Base-by-base conservation (phyloP, 2,329 filamentous ascomycete genomes). In the Fusarium proliferatum region DNA sequence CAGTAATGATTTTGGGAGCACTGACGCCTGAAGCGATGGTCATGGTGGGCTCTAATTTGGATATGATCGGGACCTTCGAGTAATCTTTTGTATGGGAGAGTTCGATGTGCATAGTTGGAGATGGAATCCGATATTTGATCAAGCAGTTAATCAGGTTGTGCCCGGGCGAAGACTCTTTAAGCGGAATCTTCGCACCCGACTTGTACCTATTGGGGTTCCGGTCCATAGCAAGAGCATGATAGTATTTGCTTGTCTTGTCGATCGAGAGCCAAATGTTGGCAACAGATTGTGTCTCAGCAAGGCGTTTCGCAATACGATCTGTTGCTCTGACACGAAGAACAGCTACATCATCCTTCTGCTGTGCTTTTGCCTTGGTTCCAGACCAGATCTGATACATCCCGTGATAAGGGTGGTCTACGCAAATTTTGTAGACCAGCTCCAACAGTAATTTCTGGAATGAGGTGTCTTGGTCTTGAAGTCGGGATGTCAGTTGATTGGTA, bases 311-410 rank as follows among this genome's bases (percentile, higher is more conserved):
- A 39, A 98, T 87, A 53, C 86, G 88, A 41, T 88, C 89, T 3
- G 95, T 94, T 19, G 95, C 95, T 71, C 87, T 88, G 76, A 92
- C 90, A 55, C 96, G 91, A 9, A 93, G 92, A 26, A 91, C 85
- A 2, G 94, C 93, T 7, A 92, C 89, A 45, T 93, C 90, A 74
- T 98, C 96, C 75, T 93, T 91, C 59, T 86, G 87, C 76, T 92
- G 91, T 57, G 88, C 88, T 67, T 91, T 92, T 59, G 89, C 90
- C 76, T 91, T 93, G 49, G 90, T 91, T 28, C 93, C 92, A 5
- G 95, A 94, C 86, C 96, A 98, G 46, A 99, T 94, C 76, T 98
- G 95, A 80, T 99, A 97, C 91, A 98, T 96, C 55, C 95, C 95
- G 80, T 99, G 97, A 81, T 95, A 97, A 0, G 96, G 97, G 82